Conservation (phyloP, 306 rosid species). For the Prosopis cineraria region DNA sequence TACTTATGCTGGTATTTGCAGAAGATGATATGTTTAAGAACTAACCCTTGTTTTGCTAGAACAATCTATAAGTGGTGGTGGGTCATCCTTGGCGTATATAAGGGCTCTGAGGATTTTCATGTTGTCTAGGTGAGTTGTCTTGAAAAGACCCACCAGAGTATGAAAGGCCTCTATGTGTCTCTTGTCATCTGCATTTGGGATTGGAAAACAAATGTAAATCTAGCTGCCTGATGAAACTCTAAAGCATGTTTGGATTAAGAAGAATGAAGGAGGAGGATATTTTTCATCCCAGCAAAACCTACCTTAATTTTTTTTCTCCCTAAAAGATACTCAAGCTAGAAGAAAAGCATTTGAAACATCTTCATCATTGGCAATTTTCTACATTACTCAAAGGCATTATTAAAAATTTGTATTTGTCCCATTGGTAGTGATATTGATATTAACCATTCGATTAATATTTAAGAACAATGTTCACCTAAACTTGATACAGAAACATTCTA, state of each 20-base stretch:
- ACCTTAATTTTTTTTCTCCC: constrained; percentile 7
- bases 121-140: constrained; percentile 68
- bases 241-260: not conserved
- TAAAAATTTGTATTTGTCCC: not conserved
- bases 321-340: not conserved
- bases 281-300: not conserved
- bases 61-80: constrained; percentile 55
- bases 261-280: not conserved
- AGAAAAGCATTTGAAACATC: not conserved
- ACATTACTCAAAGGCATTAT: not conserved
- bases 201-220: constrained; percentile 10
- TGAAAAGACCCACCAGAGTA: constrained; percentile 53
- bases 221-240: constrained; percentile 13
- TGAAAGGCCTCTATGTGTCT: constrained; percentile 60
- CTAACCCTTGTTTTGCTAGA: constrained; percentile 47
- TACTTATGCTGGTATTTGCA: not conserved
- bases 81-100: constrained; percentile 59
- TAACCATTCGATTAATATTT: not conserved
- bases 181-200: constrained; percentile 54
- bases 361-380: not conserved
- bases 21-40: constrained; percentile 2
- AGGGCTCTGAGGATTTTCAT: constrained; percentile 63
- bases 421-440: not conserved
- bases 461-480: not conserved
- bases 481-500: not conserved